Base-by-base conservation (phyloP, 2,329 filamentous ascomycete genomes). In the Diaporthe sp. region DNA sequence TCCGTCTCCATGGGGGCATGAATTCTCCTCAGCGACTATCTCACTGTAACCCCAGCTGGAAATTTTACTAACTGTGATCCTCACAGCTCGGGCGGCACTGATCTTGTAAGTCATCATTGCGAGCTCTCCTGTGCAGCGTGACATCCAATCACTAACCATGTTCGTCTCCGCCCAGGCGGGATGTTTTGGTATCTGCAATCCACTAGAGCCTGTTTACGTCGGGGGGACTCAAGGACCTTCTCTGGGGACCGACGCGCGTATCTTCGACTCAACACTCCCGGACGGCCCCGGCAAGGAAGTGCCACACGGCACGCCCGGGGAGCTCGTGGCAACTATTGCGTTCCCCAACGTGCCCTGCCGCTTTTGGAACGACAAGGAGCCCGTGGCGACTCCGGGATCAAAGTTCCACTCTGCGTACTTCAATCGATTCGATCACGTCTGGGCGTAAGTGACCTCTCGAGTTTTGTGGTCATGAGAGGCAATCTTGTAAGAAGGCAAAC, bases 321-420 rank as follows among this genome's bases (percentile, higher is more conserved):
- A 97, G 80, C 88, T 97, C 9, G 94, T 96, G 0, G 92, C 91
- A 9, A 91, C 92, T 0, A 85, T 85, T 0, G 87, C 93, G 0
- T 97, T 97, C 79, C 94, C 95, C 22, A 96, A 94, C 78, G 90
- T 95, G 77, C 94, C 95, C 0, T 86, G 92, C 57, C 91, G 85
- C 78, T 91, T 94, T 80, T 93, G 92, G 88, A 88, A 88, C 78
- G 91, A 92, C 82, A 80, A 77, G 76, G 76, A 80, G 73, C 53
- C 76, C 58, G 49, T 77, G 0, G 85, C 88, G 0, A 83, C 87
- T 0, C 88, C 87, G 0, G 89, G 89, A 0, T 85, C 89, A 4
- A 90, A 89, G 76, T 94, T 93, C 83, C 88, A 87, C 78, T 83
- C 86, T 1, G 88, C 91, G 37, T 90, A 94, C 82, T 94, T 93